Evolutionary conservation across 1,284 basidiomycete species (phyloP).

Genomic region (Abortiporus biennis): DNA sequence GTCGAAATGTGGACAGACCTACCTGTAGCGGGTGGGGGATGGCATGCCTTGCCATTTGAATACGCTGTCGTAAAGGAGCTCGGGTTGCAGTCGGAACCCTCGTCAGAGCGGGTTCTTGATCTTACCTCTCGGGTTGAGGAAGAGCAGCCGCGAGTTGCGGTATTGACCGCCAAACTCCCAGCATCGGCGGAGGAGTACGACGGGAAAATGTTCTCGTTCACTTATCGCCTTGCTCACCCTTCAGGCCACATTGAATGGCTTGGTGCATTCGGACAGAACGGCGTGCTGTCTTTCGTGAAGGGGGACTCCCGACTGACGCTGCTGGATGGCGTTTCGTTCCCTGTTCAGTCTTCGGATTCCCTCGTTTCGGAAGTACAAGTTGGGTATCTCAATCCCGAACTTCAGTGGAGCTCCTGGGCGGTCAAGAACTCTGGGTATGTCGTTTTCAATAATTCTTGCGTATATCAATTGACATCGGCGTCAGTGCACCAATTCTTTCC

Average conservation of each 20-base stretch:
- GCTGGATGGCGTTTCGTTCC: constrained; percentile 4
- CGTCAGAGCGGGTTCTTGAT: too few species aligned
- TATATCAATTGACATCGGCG: constrained; percentile 2
- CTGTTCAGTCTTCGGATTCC: background rate
- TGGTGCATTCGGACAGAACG: constrained; percentile 21
- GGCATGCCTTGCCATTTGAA: constrained; percentile 20
- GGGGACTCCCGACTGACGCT: constrained; percentile 11
- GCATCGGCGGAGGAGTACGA: constrained; percentile 9
- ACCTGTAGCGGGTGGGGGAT: constrained; percentile 19
- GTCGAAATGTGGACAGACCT: constrained; percentile 27
- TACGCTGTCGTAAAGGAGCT: constrained; percentile 8
- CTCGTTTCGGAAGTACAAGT: constrained; percentile 8
- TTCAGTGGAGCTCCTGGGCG: constrained; percentile 20
- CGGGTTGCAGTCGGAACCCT: too few species aligned
- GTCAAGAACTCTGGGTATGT: constrained; percentile 20
- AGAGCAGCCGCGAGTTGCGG: background rate
- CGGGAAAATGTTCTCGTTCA: constrained; percentile 22
- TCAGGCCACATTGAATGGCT: constrained; percentile 24
- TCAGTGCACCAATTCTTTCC: constrained; percentile 16
- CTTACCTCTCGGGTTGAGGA: background rate
- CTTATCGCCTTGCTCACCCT: constrained; percentile 24
- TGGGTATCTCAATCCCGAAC: constrained; percentile 13
- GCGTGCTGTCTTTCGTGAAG: constrained; percentile 18
- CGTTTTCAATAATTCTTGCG: background rate
- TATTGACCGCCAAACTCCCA: constrained; percentile 10